Evolutionary conservation across 495 filamentous ascomycete species (phyloP).

Genomic region (Cercophora newfieldiana): DNA sequence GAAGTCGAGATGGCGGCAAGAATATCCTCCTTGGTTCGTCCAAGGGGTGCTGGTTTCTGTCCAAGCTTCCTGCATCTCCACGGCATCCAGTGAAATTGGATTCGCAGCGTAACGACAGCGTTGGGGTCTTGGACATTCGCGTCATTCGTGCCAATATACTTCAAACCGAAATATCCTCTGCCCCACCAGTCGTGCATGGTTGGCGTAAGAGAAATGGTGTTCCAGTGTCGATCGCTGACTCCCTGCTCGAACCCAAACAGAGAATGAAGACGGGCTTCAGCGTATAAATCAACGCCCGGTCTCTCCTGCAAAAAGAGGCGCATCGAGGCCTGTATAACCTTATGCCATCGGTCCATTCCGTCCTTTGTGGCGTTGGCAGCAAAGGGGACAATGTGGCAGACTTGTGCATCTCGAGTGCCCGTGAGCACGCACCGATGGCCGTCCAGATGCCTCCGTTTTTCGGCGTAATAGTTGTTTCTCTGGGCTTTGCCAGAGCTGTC

Average conservation of each 20-base stretch:
- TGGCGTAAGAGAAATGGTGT: constrained; percentile 7
- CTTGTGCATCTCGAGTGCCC: neutral
- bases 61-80: constrained; percentile 2
- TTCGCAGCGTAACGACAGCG: neutral
- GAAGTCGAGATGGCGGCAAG: constrained; percentile 8
- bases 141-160: constrained; percentile 5
- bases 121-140: constrained; percentile 5
- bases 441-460: constrained; percentile 5
- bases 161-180: constrained; percentile 14
- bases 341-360: neutral
- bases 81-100: constrained; percentile 16
- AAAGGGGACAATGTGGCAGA: constrained; percentile 13
- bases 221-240: constrained; percentile 16
- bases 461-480: constrained; percentile 5
- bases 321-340: neutral
- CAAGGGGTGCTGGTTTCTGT: neutral
- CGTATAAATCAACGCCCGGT: neutral
- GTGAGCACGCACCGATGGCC: constrained; percentile 9
- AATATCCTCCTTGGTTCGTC: constrained; percentile 10
- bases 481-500: constrained; percentile 9
- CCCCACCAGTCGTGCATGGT: constrained; percentile 15
- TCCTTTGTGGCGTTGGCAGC: constrained; percentile 13
- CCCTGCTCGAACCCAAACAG: constrained; percentile 5
- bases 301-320: neutral
- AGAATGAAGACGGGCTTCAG: constrained; percentile 6